Conservation (phyloP, 2,329 filamentous ascomycete genomes). For the Knufia petricola region DNA sequence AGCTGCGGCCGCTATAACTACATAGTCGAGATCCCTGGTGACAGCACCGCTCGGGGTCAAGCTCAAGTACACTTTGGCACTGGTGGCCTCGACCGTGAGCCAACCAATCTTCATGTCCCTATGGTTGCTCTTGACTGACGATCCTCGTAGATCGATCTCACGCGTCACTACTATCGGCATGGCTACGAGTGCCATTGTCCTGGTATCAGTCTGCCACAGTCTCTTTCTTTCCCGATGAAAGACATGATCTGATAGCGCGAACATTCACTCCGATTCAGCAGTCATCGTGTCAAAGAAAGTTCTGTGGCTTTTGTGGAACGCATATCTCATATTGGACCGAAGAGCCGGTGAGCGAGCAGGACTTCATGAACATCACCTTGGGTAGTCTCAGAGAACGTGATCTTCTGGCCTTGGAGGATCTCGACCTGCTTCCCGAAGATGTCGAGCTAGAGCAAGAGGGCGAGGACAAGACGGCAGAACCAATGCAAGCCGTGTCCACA, state of each 20-base stretch:
- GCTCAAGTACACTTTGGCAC: conserved; percentile 69
- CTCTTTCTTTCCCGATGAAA: conserved; percentile 70
- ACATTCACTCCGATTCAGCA: conserved; percentile 54
- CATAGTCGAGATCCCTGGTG: conserved; percentile 57
- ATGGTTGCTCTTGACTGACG: conserved; percentile 24
- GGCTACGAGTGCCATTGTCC: conserved; percentile 68
- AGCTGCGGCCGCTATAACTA: conserved; percentile 81
- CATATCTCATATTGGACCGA: conserved; percentile 78
- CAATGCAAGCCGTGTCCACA: conserved; percentile 3
- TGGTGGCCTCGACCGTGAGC: conserved; percentile 60
- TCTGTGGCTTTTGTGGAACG: conserved; percentile 88
- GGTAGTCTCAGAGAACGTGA: conserved; percentile 65
- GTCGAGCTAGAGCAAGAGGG: conserved; percentile 16
- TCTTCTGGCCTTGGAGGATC: conserved; percentile 60
- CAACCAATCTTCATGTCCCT: neutral
- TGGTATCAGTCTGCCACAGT: conserved; percentile 72
- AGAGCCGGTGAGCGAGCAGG: conserved; percentile 56
- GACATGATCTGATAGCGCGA: conserved; percentile 54
- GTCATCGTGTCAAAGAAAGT: conserved; percentile 58
- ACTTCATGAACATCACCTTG: conserved; percentile 73
- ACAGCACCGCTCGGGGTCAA: conserved; percentile 32
- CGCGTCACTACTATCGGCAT: conserved; percentile 65
- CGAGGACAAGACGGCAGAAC: neutral
- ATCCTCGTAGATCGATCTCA: conserved; percentile 47
- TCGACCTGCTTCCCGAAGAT: conserved; percentile 58